Evolutionary conservation across 75 land plant species (phyloP).

Genomic region (Azolla pinnata): DNA sequence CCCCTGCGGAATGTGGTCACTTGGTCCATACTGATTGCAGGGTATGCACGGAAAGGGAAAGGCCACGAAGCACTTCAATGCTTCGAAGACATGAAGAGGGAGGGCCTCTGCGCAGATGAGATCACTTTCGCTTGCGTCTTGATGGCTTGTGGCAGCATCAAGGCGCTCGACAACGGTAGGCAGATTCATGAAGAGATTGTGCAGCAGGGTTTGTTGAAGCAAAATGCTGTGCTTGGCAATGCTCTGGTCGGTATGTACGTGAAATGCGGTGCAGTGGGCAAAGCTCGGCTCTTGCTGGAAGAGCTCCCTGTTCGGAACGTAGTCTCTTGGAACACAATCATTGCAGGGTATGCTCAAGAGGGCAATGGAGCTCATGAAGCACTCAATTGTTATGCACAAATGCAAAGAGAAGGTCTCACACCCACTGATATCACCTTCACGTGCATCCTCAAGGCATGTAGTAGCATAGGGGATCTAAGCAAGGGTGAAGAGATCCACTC

Average conservation of each 20-base stretch:
- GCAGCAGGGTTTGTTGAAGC: conserved; percentile 23
- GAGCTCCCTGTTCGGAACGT: conserved; percentile 9
- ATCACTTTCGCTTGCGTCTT: conserved; percentile 10
- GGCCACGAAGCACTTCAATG: background rate
- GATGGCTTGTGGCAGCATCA: conserved; percentile 12
- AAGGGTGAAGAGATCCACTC: too few relatives aligned
- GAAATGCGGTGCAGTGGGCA: conserved; percentile 11
- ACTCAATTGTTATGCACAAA: too few relatives aligned
- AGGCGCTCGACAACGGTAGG: conserved; percentile 35
- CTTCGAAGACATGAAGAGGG: conserved; percentile 2
- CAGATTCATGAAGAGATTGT: conserved; percentile 35
- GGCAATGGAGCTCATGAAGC: too few relatives aligned
- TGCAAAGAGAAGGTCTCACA: too few relatives aligned
- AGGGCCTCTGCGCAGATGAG: background rate
- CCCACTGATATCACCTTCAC: too few relatives aligned
- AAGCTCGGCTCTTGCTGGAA: conserved; percentile 21
- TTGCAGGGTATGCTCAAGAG: conserved; percentile 18
- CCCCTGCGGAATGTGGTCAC: conserved; percentile 1
- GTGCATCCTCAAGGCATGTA: too few relatives aligned
- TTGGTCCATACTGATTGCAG: conserved; percentile 11
- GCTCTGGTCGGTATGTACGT: conserved; percentile 31
- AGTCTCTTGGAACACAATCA: conserved; percentile 21
- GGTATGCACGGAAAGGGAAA: conserved; percentile 5
- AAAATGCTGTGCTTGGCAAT: conserved; percentile 35
- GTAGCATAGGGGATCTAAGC: too few relatives aligned